Conservation (phyloP, 1,284 basidiomycete species). For the Athelia psychrophila region DNA sequence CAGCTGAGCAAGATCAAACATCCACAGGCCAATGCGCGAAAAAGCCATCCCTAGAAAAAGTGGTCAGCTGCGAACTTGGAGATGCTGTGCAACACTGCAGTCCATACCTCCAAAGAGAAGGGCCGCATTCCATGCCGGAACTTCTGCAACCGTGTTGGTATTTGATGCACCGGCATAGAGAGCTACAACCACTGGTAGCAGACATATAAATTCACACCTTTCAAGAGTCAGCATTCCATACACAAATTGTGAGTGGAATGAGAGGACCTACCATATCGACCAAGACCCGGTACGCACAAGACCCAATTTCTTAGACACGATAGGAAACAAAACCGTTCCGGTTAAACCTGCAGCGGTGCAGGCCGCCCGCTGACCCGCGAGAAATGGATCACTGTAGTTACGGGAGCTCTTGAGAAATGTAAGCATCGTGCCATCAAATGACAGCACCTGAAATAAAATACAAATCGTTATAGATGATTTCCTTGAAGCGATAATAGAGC, state of each 20-base stretch:
- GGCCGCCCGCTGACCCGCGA: constrained; percentile 51
- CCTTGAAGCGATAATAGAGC: no score
- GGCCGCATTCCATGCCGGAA: constrained; percentile 28
- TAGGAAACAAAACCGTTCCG: constrained; percentile 43
- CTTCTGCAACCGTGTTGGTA: constrained; percentile 9
- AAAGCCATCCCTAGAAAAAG: constrained; percentile 39
- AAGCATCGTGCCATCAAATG: constrained; percentile 49
- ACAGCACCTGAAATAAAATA: not conserved
- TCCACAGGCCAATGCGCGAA: constrained; percentile 48
- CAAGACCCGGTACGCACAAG: constrained; percentile 46
- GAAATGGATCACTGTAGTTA: constrained; percentile 44
- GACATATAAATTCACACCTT: constrained; percentile 37
- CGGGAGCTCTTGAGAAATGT: constrained; percentile 40
- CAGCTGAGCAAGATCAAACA: constrained; percentile 48
- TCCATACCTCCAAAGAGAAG: constrained; percentile 36
- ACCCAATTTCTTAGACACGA: constrained; percentile 38
- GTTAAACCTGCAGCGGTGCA: constrained; percentile 42
- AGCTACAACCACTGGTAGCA: constrained; percentile 37
- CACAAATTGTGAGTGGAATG: not conserved
- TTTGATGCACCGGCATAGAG: constrained; percentile 32
- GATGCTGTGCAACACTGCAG: constrained; percentile 1
- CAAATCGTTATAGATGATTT: not conserved
- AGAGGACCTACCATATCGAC: constrained; percentile 36
- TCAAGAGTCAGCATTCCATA: not conserved
- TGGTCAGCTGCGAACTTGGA: not conserved